Evolutionary conservation across 768 basidiomycete species (phyloP).

Genomic region (Lactifluus piperatus): DNA sequence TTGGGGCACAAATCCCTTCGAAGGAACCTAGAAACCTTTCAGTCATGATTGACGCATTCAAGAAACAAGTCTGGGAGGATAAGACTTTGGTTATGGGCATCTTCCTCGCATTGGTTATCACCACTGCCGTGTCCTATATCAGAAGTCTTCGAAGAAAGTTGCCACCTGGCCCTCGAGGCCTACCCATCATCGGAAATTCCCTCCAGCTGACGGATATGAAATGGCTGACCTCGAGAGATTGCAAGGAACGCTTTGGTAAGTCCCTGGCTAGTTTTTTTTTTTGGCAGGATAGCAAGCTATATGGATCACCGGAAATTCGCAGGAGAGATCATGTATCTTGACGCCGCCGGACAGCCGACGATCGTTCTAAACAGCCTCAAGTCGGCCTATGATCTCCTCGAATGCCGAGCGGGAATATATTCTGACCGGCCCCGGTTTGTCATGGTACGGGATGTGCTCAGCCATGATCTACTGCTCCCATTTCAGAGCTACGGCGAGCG

Average conservation of each 20-base stretch:
- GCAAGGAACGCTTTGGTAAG: constrained; percentile 4
- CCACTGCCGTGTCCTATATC: background rate
- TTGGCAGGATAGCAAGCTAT: background rate
- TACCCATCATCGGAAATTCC: background rate
- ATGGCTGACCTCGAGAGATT: background rate
- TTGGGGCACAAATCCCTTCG: background rate
- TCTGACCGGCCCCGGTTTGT: constrained; percentile 20
- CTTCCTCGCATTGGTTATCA: background rate
- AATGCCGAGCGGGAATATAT: constrained; percentile 23
- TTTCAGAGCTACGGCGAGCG: background rate
- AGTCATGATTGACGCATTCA: background rate
- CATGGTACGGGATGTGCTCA: constrained; percentile 9
- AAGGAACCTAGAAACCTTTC: background rate
- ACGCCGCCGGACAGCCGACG: constrained; percentile 13
- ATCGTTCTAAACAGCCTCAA: constrained; percentile 24
- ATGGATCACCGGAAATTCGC: too few relatives aligned
- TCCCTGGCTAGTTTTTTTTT: background rate
- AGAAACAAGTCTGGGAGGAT: background rate
- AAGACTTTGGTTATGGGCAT: background rate
- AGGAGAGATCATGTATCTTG: constrained; percentile 18
- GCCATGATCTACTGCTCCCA: background rate
- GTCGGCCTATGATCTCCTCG: constrained; percentile 24
- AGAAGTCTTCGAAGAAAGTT: constrained; percentile 3
- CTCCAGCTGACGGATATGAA: background rate
- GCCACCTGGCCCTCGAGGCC: background rate